Evolutionary conservation across 1,139 yeast species (phyloP), one percentile per base, ranked within the genome.

Genomic region (Candida dubliniensis): DNA sequence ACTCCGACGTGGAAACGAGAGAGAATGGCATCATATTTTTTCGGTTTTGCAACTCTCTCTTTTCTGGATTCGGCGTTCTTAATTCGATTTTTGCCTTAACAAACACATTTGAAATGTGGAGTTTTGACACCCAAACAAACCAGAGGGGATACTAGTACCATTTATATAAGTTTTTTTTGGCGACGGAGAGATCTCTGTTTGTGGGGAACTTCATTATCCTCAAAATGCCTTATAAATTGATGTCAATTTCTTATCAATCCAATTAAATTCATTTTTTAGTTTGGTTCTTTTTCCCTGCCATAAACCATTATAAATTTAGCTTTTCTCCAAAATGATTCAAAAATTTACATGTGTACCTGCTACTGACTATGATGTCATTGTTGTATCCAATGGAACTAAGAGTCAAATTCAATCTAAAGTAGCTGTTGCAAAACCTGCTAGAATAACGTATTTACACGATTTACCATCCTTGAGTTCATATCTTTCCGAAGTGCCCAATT

Each of bases 271-370:
- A 12, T 15, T 24, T 11, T 35, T 39, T 35, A 25, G 31, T 38
- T 38, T n/a, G 14, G 14, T 25, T 30, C 13, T 8, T 35, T 30
- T 30, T 27, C 18, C 4, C 8, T 13, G 8, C 33, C 34, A 31
- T 31, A 12, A 9, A 32, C 24, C 29, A 14, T 27, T 31, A 26
- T 27, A 13, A 12, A 33, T 25, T 32, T 31, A 11, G 9, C 13
- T 38, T 10, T n/a, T 33, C 12, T 30, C 38, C 31, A 47, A 29
- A 29, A 68, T 67, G 72, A 68, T 68, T 48, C 71, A 67, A 49
- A 66, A 64, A 53, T 68, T 57, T 50, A 65, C 68, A 33, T 67
- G 73, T 46, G 60, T 65, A 25, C 72, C 72, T 30, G 57, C 52
- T 35, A 55, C 59, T 26, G 69, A 64, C 36, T 67, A 68, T 54